A percentile compares a stretch with the other conserved stretches of the same genome.
phyloP scores from a whole-genome alignment of 2,329 filamentous ascomycete species.

The Chrysoporthe deuterocubensis region DNA sequence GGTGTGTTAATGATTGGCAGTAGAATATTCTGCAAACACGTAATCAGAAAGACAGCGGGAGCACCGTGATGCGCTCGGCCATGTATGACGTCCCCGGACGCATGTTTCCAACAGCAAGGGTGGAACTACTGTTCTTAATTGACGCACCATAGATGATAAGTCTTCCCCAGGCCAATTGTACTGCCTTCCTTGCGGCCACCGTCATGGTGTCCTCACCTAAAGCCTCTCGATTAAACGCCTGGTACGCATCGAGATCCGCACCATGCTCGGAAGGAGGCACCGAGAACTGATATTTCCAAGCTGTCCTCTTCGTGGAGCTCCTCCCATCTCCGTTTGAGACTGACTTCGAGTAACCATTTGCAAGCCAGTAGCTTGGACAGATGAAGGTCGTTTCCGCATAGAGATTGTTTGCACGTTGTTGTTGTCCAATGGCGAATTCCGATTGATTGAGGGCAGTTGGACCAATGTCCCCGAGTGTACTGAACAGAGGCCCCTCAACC shows the following conservation, averaged over 20 bases:
- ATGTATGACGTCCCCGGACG: not conserved
- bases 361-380: constrained; percentile 57
- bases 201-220: constrained; percentile 26
- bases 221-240: constrained; percentile 30
- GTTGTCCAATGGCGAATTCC: constrained; percentile 49
- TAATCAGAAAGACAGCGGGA: not conserved
- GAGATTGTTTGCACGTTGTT: constrained; percentile 54
- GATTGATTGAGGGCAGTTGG: constrained; percentile 31
- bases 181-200: constrained; percentile 32
- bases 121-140: not conserved
- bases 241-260: constrained; percentile 39
- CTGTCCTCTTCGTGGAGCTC: constrained; percentile 30
- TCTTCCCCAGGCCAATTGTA: constrained; percentile 40
- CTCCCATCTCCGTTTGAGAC: constrained; percentile 29
- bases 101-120: not conserved
- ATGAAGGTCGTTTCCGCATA: constrained; percentile 57
- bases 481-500: constrained; percentile 10
- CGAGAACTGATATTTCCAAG: constrained; percentile 51
- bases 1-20: not conserved
- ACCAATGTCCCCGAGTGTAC: constrained; percentile 41
- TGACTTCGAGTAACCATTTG: constrained; percentile 45
- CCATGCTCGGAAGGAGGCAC: constrained; percentile 42
- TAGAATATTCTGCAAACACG: not conserved
- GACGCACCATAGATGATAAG: constrained; percentile 41
- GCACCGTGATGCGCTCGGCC: not conserved